phyloP scores from a whole-genome alignment of 2,329 filamentous ascomycete genomes.

The Aureobasidium leucospermi region DNA sequence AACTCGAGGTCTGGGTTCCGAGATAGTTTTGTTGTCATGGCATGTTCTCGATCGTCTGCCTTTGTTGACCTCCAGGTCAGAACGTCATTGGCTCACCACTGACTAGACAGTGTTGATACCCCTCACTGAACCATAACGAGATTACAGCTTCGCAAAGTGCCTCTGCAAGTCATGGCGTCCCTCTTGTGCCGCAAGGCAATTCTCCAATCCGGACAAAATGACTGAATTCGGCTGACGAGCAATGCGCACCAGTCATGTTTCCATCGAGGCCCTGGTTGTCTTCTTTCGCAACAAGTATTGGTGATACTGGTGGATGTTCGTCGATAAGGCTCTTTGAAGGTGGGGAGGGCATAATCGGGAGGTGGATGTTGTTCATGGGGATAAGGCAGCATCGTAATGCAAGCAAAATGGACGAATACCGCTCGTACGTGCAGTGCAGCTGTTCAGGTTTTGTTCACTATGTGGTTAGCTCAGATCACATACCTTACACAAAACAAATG shows the following conservation, averaged over 20 bases:
- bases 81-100: neutral
- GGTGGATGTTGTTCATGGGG: too few species aligned
- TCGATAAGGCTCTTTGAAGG: neutral
- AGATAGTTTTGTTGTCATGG: neutral
- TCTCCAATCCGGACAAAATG: neutral
- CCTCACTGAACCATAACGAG: neutral
- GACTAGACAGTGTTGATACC: neutral
- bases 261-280: too few species aligned
- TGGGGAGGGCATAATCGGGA: too few species aligned
- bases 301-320: neutral
- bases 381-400: too few species aligned
- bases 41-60: neutral
- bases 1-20: neutral
- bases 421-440: neutral
- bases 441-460: neutral
- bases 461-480: too few species aligned
- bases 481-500: too few species aligned
- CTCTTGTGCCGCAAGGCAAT: neutral
- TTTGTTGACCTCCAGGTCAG: neutral
- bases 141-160: neutral
- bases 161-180: neutral
- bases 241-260: neutral
- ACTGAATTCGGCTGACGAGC: too few species aligned
- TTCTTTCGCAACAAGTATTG: too few species aligned
- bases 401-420: too few species aligned